phyloP scores from a whole-genome alignment of 805 yeast species.

The Myxozyma sirexii region DNA sequence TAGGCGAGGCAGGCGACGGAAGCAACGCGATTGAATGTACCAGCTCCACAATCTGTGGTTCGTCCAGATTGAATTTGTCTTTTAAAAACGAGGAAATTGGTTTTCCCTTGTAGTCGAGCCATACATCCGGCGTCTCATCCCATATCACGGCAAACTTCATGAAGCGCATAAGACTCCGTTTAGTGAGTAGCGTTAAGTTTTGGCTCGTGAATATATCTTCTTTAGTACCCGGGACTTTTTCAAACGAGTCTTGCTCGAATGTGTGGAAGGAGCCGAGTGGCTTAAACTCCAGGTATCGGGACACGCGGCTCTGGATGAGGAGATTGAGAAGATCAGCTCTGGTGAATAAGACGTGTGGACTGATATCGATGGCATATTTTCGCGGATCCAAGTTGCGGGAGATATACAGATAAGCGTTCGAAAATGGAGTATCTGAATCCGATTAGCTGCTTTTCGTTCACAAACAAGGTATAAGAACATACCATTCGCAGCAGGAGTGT shows the following conservation, averaged over 20 bases:
- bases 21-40: constrained; percentile 85
- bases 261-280: constrained; percentile 87
- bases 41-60: constrained; percentile 78
- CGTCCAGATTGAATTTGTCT: constrained; percentile 68
- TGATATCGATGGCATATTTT: constrained; percentile 84
- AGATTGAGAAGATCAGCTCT: constrained; percentile 82
- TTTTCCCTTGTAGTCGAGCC: constrained; percentile 58
- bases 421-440: constrained; percentile 43
- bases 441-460: background rate
- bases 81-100: constrained; percentile 63
- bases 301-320: constrained; percentile 81
- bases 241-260: constrained; percentile 89
- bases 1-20: constrained; percentile 58
- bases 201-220: constrained; percentile 94
- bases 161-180: constrained; percentile 86
- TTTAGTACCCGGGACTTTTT: constrained; percentile 80
- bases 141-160: constrained; percentile 81
- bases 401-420: constrained; percentile 78
- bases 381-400: constrained; percentile 66
- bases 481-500: constrained; percentile 40
- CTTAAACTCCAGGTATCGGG: constrained; percentile 89
- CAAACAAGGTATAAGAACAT: constrained; percentile 5
- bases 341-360: constrained; percentile 87
- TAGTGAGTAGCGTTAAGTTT: constrained; percentile 68
- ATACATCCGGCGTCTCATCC: constrained; percentile 58